These are phyloP conservation scores for Zygnema circumcarinatum DNA, from an alignment of 139 green algal species.

Conservation along the genomic window DNA sequence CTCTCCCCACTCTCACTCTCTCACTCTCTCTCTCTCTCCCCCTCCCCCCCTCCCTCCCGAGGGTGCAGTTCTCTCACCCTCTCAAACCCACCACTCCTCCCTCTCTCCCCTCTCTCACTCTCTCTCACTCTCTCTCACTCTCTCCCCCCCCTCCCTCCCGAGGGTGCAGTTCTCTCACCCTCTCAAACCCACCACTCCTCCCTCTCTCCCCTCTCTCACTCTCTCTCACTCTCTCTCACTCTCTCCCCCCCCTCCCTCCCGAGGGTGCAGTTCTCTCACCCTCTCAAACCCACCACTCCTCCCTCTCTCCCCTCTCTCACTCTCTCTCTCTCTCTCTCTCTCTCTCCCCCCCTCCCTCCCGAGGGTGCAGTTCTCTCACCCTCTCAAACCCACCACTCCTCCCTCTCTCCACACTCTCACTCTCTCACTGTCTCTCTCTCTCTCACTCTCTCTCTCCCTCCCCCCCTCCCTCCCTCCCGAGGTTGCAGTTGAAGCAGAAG, in stretches of 20 bases:
- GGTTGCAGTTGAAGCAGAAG: conserved; percentile 78
- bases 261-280: too few species aligned
- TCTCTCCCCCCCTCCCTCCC: too few species aligned
- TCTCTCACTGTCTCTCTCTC: neutral
- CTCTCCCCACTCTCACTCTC: neutral
- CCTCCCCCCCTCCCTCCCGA: neutral
- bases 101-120: neutral
- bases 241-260: neutral
- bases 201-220: neutral
- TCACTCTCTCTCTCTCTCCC: neutral
- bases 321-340: conserved; percentile 6
- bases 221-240: conserved; percentile 14
- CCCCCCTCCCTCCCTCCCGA: neutral
- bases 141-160: too few species aligned
- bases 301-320: neutral
- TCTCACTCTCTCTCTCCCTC: neutral
- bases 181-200: neutral
- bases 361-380: neutral
- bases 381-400: too few species aligned
- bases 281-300: neutral
- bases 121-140: neutral
- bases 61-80: neutral
- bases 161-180: neutral
- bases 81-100: neutral
- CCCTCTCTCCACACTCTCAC: neutral